Base-by-base conservation (phyloP, 768 basidiomycete genomes). In the Mycena metata region DNA sequence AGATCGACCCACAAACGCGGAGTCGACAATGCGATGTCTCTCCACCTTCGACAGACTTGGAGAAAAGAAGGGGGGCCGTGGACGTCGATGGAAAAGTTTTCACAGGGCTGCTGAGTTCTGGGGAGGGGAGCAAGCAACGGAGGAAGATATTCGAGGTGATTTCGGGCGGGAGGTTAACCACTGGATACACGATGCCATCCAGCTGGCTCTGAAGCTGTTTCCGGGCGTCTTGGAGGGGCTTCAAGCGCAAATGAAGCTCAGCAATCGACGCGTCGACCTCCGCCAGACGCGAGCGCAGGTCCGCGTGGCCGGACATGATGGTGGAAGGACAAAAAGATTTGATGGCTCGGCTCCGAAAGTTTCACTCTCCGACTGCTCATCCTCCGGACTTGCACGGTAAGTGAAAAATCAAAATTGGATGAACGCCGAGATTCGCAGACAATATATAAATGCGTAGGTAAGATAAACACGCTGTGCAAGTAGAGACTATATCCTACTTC, bases 1-100 rank as follows among this genome's bases (percentile, higher is more conserved):
- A 64, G 54, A 33, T 39, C 5, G 17, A n/a, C 47, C 78, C 77
- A 79, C 39, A 78, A 46, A 36, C 70, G 64, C n/a, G 78, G 78
- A 6, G 69, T 75, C 17, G 62, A 45, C 16, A 79, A 12, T 15
- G 76, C 76, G 8, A 77, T 64, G 17, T 63, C 62, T 24, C 75
- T 72, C 76, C 78, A 79, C 10, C 43, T 23, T 4, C 64, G 64
- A 42, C 75, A 75, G 30, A 79, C 52, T 5, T 67, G 56, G 2
- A 69, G 57, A 16, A 78, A 19, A 78, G 30, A 12, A 79, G 45
- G 9, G 77, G 76, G 1, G 71, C 70, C 1, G 9, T 6, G 4
- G 13, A 33, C 24, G 21, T 3, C 12, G 23, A 1, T 10, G 54
- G 45, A 11, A 30, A 23, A 43, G 16, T 9, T 60, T 49, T 36